Evolutionary conservation across 306 rosid species (phyloP).

Genomic region (Fragaria nilgerrensis): DNA sequence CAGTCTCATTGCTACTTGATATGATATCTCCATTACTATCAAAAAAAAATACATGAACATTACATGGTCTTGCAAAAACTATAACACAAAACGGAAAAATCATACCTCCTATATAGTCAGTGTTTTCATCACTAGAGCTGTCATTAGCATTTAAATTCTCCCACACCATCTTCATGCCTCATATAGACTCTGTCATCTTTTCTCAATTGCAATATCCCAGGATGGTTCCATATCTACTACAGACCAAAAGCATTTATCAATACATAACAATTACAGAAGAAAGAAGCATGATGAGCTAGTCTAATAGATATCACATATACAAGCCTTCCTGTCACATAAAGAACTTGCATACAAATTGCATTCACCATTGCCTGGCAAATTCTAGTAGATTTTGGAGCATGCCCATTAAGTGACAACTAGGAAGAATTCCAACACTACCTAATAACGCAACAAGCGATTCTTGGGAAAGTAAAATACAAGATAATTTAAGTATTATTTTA

Average conservation of each 20-base stretch:
- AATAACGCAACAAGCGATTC: background rate
- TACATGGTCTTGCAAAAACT: conserved; percentile 16
- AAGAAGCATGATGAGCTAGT: conserved; percentile 20
- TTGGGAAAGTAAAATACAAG: background rate
- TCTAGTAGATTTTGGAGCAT: background rate
- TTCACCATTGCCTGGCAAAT: background rate
- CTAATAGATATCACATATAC: background rate
- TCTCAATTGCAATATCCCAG: conserved; percentile 91
- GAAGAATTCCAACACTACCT: background rate
- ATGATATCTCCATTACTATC: background rate
- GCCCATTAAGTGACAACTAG: background rate
- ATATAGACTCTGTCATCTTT: conserved; percentile 69
- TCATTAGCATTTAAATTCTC: conserved; percentile 91
- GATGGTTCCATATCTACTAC: conserved; percentile 97
- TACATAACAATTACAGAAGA: conserved; percentile 19
- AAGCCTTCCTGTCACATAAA: background rate
- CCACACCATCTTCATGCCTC: conserved; percentile 75
- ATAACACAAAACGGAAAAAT: background rate
- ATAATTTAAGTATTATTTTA: background rate
- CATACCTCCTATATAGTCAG: conserved; percentile 77
- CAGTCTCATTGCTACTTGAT: background rate
- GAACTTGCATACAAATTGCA: conserved; percentile 8
- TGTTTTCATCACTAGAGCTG: conserved; percentile 90
- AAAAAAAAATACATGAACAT: background rate
- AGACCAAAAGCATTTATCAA: conserved; percentile 26